Base-by-base conservation (phyloP, 352 stramenopile genomes). In the Albugo candida region DNA sequence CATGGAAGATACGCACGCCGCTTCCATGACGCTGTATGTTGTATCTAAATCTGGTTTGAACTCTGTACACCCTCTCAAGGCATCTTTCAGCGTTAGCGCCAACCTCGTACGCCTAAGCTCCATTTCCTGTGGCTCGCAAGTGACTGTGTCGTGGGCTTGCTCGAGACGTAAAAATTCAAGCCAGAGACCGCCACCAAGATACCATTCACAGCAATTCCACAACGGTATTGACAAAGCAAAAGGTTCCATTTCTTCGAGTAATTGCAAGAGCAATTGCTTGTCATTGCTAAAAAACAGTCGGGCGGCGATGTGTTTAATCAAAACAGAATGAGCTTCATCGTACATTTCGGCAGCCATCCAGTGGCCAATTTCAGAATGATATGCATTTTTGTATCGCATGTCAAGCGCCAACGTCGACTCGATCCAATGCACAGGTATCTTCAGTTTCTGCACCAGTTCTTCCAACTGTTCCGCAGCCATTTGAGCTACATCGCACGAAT, bases 81-180 rank as follows among this genome's bases (percentile, higher is more conserved):
- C 24, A 31, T 31, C 24, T 8, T 31, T 31, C 24, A 31, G 24
- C 24, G 3, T 31, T 3, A 31, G 24, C 3, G 24, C 24, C 3
- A 31, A 8, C 3, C 8, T 31, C 8, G 24, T 31, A 31, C 3
- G 24, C 24, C 24, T 31, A 31, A 31, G 24, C 24, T 31, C 24
- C 3, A 31, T 31, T 31, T 31, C 24, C 8, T 31, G 24, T 31
- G 24, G 24, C 24, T 31, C 8, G 24, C 24, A 31, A 31, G 24
- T 31, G 24, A 31, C 24, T 3, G 24, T 31, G 8, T 31, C 24
- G 24, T 31, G 24, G 24, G 3, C 24, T 31, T 62, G 54, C 41
- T 85, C 73, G 43, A 83, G 54, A 36, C 70, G 70, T 17, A 83
- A 52, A 24, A 82, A 86, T 52, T 86, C 73, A 16, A 86, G 53